Base-by-base conservation (phyloP, 75 land plant species). In the Larix kaempferi region DNA sequence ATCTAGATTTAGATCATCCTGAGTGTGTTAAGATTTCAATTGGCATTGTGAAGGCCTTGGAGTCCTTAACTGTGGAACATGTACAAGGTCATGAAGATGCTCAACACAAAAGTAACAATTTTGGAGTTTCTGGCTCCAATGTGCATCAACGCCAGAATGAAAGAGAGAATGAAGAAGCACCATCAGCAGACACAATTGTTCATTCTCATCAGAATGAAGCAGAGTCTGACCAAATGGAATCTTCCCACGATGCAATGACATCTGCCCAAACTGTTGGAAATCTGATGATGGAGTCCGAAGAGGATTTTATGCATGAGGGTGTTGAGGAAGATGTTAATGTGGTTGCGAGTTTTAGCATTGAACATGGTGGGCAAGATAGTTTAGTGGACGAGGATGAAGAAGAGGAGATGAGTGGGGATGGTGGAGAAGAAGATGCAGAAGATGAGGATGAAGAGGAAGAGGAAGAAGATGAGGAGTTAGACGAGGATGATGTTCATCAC, bases 401-500 rank as follows among this genome's bases (percentile, higher is more conserved):
- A 60, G 96, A 95, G 57, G 99, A 92, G n/a, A 91, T 90, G 86
- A 88, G 88, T 23, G 92, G 91, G 14, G 99, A 88, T 82, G 98
- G 88, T 57, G 91, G 81, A 61, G 99, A 89, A 15, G 84, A 57
- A 65, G 85, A 84, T 67, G 86, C 64, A 10, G 84, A 44, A 67
- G 85, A 84, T 73, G 86, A 78, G 58, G 89, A 87, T 69, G 91
- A 81, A 35, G 89, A 90, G 76, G 93, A 92, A 63, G 92, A 84
- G 37, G 98, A 93, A 59, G 99, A 94, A 41, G 97, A 93, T 61
- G 98, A 93, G 57, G 92, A 89, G 59, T 73, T 96, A 77, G 99
- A 95, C 72, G 99, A 95, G 29, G 99, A 98, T 77, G 99, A 92
- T 69, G 92, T 83, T 15, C 93, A 90, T 82, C 98, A 95, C 57